Conservation (phyloP, 192 early-diverging fungal species). For the Phlyctochytrium planicorne region DNA sequence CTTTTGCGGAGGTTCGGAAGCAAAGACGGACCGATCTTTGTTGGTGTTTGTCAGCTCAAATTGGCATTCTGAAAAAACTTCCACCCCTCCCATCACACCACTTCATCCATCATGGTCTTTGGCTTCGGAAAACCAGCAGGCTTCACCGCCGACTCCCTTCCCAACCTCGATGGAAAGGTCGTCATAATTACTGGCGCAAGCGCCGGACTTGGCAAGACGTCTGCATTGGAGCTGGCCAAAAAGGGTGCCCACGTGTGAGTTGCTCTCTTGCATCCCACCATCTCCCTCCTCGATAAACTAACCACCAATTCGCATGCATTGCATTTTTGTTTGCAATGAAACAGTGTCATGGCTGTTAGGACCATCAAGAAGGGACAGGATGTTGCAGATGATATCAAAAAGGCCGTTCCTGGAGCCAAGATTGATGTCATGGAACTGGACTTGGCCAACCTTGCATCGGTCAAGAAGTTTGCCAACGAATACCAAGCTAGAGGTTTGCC, state of each 20-base stretch:
- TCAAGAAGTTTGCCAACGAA: constrained; percentile 15
- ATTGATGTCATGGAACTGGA: constrained; percentile 35
- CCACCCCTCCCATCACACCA: too few relatives aligned
- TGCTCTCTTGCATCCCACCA: background rate
- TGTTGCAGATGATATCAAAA: constrained; percentile 30
- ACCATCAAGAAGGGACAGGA: constrained; percentile 21
- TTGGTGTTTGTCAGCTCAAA: too few relatives aligned
- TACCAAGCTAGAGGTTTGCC: background rate
- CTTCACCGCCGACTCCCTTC: constrained; percentile 32
- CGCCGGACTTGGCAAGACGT: constrained; percentile 31
- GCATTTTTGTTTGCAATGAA: too few relatives aligned
- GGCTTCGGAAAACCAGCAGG: background rate
- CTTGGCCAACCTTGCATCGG: constrained; percentile 26
- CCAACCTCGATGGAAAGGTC: constrained; percentile 25
- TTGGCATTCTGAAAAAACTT: too few relatives aligned
- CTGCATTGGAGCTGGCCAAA: constrained; percentile 17
- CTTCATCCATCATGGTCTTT: background rate
- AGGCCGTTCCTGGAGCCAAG: constrained; percentile 20
- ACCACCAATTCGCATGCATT: background rate
- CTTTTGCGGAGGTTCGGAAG: too few relatives aligned
- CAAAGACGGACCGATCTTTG: too few relatives aligned
- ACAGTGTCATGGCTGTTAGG: constrained; percentile 26
- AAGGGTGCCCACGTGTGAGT: constrained; percentile 17
- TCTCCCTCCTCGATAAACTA: background rate
- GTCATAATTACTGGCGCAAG: constrained; percentile 35